These are phyloP conservation scores for Dendrobium officinale DNA, from an alignment of 106 monocot genomes.

Conservation along the genomic window DNA sequence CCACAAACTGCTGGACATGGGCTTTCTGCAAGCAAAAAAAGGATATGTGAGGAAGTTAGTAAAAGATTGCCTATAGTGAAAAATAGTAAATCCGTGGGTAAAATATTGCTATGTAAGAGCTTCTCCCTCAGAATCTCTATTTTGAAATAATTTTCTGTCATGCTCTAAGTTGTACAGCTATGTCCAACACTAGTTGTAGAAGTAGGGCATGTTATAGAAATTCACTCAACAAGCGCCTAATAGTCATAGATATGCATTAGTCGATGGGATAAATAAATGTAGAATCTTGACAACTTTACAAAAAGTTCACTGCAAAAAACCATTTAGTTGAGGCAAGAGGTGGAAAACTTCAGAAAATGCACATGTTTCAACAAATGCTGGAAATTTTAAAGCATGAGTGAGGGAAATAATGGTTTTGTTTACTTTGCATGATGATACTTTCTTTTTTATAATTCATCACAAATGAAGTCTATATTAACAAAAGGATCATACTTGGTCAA, in stretches of 20 bases:
- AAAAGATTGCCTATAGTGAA: not conserved
- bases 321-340: too few species aligned
- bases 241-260: not conserved
- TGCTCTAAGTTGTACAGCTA: not conserved
- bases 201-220: not conserved
- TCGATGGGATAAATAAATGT: not conserved
- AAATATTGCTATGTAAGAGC: not conserved
- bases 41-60: not conserved
- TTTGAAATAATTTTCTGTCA: not conserved
- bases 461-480: not conserved
- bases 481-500: not conserved
- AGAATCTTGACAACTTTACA: not conserved
- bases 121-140: not conserved
- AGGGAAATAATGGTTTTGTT: too few species aligned
- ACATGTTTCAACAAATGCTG: too few species aligned
- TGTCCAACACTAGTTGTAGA: not conserved
- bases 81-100: not conserved
- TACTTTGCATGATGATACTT: too few species aligned
- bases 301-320: not conserved
- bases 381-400: too few species aligned
- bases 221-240: not conserved
- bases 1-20: slow-evolving; percentile 96
- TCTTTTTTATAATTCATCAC: not conserved
- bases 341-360: too few species aligned
- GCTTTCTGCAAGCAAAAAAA: slow-evolving; percentile 66